phyloP scores from a whole-genome alignment of 441 rosid species.

The Biscutella laevigata region DNA sequence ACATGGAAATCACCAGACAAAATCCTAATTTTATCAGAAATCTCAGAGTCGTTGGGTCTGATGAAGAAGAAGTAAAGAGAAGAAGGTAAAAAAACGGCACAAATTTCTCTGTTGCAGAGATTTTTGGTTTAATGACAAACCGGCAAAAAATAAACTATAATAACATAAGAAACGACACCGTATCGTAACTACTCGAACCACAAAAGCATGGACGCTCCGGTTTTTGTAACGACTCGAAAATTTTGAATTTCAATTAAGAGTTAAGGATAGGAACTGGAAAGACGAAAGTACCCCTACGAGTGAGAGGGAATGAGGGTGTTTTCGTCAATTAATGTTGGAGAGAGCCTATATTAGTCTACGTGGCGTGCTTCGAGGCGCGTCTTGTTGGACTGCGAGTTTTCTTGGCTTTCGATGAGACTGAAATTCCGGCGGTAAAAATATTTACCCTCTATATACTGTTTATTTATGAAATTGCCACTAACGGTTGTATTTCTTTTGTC shows the following conservation, averaged over 20 bases:
- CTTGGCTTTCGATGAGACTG: slow-evolving; percentile 35
- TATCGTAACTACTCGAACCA: slow-evolving; percentile 25
- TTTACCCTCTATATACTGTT: neutral
- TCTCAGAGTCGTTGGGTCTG: slow-evolving; percentile 23
- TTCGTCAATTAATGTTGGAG: neutral
- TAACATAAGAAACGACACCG: slow-evolving; percentile 6
- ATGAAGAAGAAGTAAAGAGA: slow-evolving; percentile 15
- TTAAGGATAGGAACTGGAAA: neutral
- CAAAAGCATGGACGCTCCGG: slow-evolving; percentile 28
- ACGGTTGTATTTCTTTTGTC: slow-evolving; percentile 50
- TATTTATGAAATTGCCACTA: slow-evolving; percentile 43
- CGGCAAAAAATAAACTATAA: neutral
- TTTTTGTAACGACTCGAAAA: slow-evolving; percentile 42
- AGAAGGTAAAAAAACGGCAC: slow-evolving; percentile 24
- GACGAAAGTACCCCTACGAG: slow-evolving; percentile 22
- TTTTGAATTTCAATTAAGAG: slow-evolving; percentile 35
- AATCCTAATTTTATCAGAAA: slow-evolving; percentile 32
- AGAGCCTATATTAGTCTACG: slow-evolving; percentile 21
- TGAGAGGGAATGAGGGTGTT: slow-evolving; percentile 14
- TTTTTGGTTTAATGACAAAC: slow-evolving; percentile 22
- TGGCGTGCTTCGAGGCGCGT: slow-evolving; percentile 36
- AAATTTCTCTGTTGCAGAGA: slow-evolving; percentile 30
- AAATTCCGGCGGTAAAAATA: slow-evolving; percentile 45
- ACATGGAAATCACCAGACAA: slow-evolving; percentile 15
- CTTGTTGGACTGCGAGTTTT: slow-evolving; percentile 23